Percentiles rank a stretch among this genome's conserved stretches.
Conservation (phyloP, 148 eudicot genomes). For the Camellia sinensis region DNA sequence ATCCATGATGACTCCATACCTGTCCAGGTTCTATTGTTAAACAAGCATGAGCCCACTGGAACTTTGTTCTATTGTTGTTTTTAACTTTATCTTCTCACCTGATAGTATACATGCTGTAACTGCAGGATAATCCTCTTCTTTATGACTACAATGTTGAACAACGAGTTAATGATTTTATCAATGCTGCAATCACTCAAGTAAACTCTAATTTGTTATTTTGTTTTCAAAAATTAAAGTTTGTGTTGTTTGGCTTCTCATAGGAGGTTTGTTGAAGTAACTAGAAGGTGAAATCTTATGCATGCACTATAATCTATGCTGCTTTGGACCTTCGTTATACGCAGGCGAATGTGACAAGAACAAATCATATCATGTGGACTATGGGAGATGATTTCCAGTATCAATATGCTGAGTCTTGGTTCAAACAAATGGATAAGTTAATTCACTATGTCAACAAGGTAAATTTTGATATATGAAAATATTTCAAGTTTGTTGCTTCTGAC, state of each 20-base stretch:
- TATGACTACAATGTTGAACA: constrained; percentile 64
- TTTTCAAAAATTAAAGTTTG: not conserved
- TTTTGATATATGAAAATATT: not conserved
- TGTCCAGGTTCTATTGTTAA: constrained; percentile 55
- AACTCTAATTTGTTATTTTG: not conserved
- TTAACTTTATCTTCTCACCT: not conserved
- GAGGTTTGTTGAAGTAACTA: not conserved
- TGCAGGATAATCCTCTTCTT: constrained; percentile 70
- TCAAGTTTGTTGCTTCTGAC: constrained; percentile 1
- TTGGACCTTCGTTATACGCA: constrained; percentile 19
- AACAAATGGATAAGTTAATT: constrained; percentile 87
- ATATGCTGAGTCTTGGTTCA: constrained; percentile 95
- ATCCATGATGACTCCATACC: constrained; percentile 24
- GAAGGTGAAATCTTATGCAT: not conserved
- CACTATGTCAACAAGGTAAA: constrained; percentile 80
- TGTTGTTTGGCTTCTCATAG: not conserved
- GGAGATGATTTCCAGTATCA: constrained; percentile 88
- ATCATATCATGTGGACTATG: constrained; percentile 99
- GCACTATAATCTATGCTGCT: not conserved
- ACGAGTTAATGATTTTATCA: constrained; percentile 68
- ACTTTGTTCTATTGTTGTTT: not conserved
- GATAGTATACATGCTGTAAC: not conserved
- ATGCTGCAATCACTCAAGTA: constrained; percentile 68
- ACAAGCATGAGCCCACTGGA: not conserved
- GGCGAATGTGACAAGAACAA: constrained; percentile 79